These are phyloP conservation scores for Neonectria neomacrospora DNA, from an alignment of 2,329 filamentous ascomycete species.

Conservation along the genomic window DNA sequence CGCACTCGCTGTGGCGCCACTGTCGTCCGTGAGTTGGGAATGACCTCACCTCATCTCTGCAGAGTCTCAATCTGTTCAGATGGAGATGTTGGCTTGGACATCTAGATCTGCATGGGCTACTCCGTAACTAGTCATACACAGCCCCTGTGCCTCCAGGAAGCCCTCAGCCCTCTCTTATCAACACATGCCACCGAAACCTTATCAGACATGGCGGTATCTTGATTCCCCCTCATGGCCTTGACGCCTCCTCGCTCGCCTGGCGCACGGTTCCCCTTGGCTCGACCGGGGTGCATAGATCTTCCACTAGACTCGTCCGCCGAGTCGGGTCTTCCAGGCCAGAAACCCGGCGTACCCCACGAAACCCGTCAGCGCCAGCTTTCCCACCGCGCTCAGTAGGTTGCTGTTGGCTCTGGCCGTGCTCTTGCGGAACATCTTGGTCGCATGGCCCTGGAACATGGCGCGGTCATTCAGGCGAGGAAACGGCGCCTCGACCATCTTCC, in stretches of 20 bases:
- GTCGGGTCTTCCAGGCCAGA: conserved; percentile 44
- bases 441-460: conserved; percentile 36
- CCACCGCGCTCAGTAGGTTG: conserved; percentile 40
- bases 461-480: conserved; percentile 50
- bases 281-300: neutral
- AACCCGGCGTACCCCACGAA: conserved; percentile 46
- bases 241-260: neutral
- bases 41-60: neutral
- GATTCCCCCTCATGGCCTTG: conserved; percentile 1
- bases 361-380: conserved; percentile 40
- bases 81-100: neutral
- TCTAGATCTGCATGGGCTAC: neutral
- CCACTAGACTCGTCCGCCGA: conserved; percentile 40
- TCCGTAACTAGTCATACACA: neutral
- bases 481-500: conserved; percentile 46
- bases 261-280: conserved; percentile 17
- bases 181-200: neutral
- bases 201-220: conserved; percentile 11
- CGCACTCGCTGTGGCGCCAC: neutral
- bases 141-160: neutral
- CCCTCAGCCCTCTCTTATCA: neutral
- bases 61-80: conserved; percentile 5
- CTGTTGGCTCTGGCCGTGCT: conserved; percentile 39
- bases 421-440: conserved; percentile 17
- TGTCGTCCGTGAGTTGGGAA: conserved; percentile 6